These are phyloP conservation scores for Saksenaea vasiformis DNA, from an alignment of 371 early-diverging fungal species.

Conservation along the genomic window DNA sequence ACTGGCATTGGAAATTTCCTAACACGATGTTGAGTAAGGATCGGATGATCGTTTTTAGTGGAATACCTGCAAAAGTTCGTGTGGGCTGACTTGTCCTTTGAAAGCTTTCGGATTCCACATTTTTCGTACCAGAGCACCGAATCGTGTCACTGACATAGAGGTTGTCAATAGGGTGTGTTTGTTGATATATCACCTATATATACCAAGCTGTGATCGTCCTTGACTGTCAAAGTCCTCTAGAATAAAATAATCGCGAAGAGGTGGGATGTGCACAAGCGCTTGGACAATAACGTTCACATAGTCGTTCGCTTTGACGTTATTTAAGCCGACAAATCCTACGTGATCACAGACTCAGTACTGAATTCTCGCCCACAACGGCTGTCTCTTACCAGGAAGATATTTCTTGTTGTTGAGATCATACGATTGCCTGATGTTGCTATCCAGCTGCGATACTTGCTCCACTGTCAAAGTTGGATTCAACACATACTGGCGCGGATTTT, in stretches of 20 bases:
- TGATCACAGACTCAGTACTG: not conserved
- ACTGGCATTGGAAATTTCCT: slow-evolving; percentile 88
- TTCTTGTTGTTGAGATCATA: slow-evolving; percentile 87
- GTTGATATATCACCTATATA: not conserved
- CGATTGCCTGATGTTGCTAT: slow-evolving; percentile 59
- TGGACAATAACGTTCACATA: slow-evolving; percentile 95
- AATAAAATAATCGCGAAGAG: slow-evolving; percentile 86
- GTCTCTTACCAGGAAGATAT: slow-evolving; percentile 82
- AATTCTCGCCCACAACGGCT: not conserved
- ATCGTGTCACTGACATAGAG: slow-evolving; percentile 63
- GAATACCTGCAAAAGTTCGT: slow-evolving; percentile 86
- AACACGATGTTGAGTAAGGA: not conserved
- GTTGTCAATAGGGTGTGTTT: not conserved
- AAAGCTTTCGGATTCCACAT: slow-evolving; percentile 95
- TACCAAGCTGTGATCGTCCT: slow-evolving; percentile 59
- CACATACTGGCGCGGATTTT: slow-evolving; percentile 65
- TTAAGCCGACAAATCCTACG: slow-evolving; percentile 90
- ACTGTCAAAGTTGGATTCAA: slow-evolving; percentile 81
- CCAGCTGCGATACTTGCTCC: slow-evolving; percentile 71
- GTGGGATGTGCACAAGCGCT: slow-evolving; percentile 86
- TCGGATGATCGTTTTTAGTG: not conserved
- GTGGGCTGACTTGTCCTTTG: slow-evolving; percentile 96
- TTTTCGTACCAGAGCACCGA: slow-evolving; percentile 83
- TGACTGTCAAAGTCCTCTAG: slow-evolving; percentile 61
- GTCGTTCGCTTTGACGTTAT: slow-evolving; percentile 96